Evolutionary conservation across 2,329 filamentous ascomycete genomes (phyloP).

Genomic region (Penicillium glabrum): DNA sequence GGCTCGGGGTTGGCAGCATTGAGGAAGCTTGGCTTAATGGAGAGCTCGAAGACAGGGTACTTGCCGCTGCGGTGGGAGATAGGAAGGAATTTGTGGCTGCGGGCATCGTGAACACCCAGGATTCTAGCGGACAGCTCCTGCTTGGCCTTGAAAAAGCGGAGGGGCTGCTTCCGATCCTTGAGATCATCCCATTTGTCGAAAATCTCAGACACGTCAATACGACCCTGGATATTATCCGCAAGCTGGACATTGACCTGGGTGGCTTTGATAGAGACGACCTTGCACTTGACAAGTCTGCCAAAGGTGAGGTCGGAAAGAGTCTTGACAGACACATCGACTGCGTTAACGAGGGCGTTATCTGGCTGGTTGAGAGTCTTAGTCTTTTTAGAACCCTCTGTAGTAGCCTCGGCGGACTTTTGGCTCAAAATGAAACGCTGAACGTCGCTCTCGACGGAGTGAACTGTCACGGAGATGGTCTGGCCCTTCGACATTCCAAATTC

Average conservation of each 20-base stretch:
- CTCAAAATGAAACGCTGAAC: constrained; percentile 69
- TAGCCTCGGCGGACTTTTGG: constrained; percentile 52
- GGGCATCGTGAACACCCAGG: constrained; percentile 84
- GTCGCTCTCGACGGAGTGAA: constrained; percentile 70
- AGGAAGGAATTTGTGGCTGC: constrained; percentile 86
- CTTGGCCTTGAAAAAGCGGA: constrained; percentile 71
- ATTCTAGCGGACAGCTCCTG: constrained; percentile 73
- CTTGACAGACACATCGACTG: constrained; percentile 64
- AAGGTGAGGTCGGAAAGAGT: constrained; percentile 71
- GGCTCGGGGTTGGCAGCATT: constrained; percentile 58
- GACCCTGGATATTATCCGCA: constrained; percentile 85
- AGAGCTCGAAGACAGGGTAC: constrained; percentile 79
- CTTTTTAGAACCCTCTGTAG: constrained; percentile 49
- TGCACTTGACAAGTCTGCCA: constrained; percentile 73
- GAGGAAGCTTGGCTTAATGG: constrained; percentile 67
- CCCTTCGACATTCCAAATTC: constrained; percentile 77
- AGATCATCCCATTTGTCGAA: constrained; percentile 91
- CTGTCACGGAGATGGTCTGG: constrained; percentile 71
- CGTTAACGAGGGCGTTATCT: constrained; percentile 49
- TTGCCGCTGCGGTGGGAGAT: constrained; percentile 82
- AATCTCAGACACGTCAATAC: constrained; percentile 85
- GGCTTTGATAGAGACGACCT: constrained; percentile 78
- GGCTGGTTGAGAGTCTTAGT: constrained; percentile 40
- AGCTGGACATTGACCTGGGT: constrained; percentile 92
- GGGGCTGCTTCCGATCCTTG: constrained; percentile 73